phyloP scores from a whole-genome alignment of 257 asterid genomes.

The Salvia rosmarinus region DNA sequence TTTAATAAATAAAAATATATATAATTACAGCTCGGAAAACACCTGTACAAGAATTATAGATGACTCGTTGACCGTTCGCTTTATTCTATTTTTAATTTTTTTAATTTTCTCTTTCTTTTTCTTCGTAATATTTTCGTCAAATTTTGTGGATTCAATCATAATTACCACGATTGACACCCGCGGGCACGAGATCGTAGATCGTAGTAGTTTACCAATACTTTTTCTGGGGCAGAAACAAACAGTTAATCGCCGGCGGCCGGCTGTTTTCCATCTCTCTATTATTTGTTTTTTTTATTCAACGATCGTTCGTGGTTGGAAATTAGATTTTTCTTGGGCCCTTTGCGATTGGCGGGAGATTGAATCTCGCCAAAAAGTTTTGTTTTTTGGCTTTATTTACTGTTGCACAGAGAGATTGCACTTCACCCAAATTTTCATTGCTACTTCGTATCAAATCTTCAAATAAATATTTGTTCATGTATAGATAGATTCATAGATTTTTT shows the following conservation, averaged over 20 bases:
- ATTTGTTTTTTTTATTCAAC: conserved; percentile 8
- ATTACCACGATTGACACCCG: background rate
- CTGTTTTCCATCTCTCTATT: conserved; percentile 3
- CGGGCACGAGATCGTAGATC: conserved; percentile 15
- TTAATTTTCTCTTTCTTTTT: no score
- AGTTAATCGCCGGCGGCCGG: conserved; percentile 30
- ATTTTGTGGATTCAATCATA: conserved; percentile 11
- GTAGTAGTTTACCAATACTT: background rate
- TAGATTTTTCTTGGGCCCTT: conserved; percentile 17
- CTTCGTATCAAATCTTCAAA: conserved; percentile 22
- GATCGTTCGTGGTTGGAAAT: conserved; percentile 32
- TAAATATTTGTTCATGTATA: background rate
- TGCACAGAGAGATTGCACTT: conserved; percentile 15
- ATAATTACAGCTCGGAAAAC: conserved; percentile 26
- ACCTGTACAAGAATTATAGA: conserved; percentile 7
- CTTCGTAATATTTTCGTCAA: background rate
- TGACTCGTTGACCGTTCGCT: conserved; percentile 27
- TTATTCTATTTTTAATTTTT: background rate
- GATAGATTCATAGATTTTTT: background rate
- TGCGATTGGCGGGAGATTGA: conserved; percentile 51
- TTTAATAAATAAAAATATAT: background rate
- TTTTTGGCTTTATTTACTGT: conserved; percentile 7
- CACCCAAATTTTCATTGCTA: conserved; percentile 8
- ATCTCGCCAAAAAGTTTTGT: conserved; percentile 16
- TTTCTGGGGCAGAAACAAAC: background rate